Conservation (phyloP, 495 filamentous ascomycete genomes). For the Annulohypoxylon moriforme region DNA sequence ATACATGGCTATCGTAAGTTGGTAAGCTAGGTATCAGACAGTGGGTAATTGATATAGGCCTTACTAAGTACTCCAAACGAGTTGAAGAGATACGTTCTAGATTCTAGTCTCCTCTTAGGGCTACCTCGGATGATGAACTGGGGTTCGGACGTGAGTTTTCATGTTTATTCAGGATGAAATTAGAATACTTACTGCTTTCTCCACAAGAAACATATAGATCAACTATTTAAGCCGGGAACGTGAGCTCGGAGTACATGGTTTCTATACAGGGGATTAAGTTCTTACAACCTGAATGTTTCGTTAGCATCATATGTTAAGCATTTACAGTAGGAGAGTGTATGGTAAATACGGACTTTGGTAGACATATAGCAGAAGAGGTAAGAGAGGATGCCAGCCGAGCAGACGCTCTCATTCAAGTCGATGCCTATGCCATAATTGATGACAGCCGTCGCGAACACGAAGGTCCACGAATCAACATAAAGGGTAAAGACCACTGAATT, state of each 20-base stretch:
- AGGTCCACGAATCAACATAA: constrained; percentile 62
- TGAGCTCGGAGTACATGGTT: constrained; percentile 1
- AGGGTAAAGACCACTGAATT: constrained; percentile 61
- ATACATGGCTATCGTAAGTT: constrained; percentile 54
- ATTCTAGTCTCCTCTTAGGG: constrained; percentile 56
- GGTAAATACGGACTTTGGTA: constrained; percentile 57
- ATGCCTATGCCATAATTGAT: constrained; percentile 62
- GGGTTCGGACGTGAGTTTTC: background rate
- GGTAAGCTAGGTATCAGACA: constrained; percentile 18
- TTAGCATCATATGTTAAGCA: background rate
- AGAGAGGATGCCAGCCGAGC: constrained; percentile 61
- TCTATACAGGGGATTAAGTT: background rate
- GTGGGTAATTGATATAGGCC: background rate
- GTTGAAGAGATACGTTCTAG: constrained; percentile 64
- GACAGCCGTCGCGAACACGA: constrained; percentile 62
- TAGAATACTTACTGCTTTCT: constrained; percentile 59
- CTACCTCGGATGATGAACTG: constrained; percentile 62
- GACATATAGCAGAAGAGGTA: constrained; percentile 65
- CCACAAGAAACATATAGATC: constrained; percentile 65
- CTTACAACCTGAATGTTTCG: constrained; percentile 53
- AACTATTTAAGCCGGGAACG: constrained; percentile 46
- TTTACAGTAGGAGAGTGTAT: background rate
- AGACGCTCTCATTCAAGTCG: constrained; percentile 53
- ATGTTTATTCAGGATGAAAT: background rate
- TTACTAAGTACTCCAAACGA: constrained; percentile 63